Conservation (phyloP, 1,284 basidiomycete species). For the Ganoderma resinaceum region DNA sequence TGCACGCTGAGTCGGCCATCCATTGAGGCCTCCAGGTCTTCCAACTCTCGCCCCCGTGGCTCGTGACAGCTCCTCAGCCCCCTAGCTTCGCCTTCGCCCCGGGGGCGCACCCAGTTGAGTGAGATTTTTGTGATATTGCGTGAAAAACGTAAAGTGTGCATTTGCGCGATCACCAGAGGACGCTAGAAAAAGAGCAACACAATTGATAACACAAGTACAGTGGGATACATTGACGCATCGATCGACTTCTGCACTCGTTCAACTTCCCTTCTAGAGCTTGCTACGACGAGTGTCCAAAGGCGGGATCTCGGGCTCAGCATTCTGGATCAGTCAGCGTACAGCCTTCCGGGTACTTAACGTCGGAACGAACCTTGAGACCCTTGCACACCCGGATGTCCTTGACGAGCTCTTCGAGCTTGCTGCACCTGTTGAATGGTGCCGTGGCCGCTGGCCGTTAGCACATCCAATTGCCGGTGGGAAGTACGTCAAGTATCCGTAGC, state of each 20-base stretch:
- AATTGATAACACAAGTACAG: slow-evolving; percentile 34
- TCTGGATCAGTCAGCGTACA: slow-evolving; percentile 21
- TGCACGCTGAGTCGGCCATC: too few relatives aligned
- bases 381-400: slow-evolving; percentile 87
- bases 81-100: too few relatives aligned
- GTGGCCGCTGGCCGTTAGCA: slow-evolving; percentile 18
- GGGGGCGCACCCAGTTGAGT: slow-evolving; percentile 13
- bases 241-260: slow-evolving; percentile 37
- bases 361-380: slow-evolving; percentile 81
- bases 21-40: slow-evolving; percentile 1
- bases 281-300: slow-evolving; percentile 90
- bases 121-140: slow-evolving; percentile 23
- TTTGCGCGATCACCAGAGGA: slow-evolving; percentile 29
- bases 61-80: neutral
- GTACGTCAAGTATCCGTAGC: slow-evolving; percentile 55
- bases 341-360: slow-evolving; percentile 4
- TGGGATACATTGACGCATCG: slow-evolving; percentile 34
- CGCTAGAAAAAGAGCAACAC: slow-evolving; percentile 34
- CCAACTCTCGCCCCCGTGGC: slow-evolving; percentile 1
- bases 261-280: slow-evolving; percentile 57
- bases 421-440: slow-evolving; percentile 85
- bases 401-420: slow-evolving; percentile 91
- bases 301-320: slow-evolving; percentile 80
- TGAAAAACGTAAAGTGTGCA: slow-evolving; percentile 33
- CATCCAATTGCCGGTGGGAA: slow-evolving; percentile 31